Conservation (phyloP, 2,329 filamentous ascomycete genomes). For the Pestalotiopsis fici region DNA sequence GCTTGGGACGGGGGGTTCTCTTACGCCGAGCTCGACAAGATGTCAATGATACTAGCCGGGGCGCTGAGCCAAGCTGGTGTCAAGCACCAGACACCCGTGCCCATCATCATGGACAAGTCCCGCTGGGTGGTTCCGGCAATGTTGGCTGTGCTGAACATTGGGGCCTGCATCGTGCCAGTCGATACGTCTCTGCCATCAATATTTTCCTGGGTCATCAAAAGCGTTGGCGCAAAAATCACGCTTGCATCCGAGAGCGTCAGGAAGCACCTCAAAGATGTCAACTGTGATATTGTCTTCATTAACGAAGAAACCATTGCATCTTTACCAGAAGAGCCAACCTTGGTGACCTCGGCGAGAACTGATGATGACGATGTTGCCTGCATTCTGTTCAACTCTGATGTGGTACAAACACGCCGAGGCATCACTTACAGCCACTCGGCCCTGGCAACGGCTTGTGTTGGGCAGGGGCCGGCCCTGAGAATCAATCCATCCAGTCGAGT, state of each 20-base stretch:
- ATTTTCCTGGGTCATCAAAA: conserved; percentile 42
- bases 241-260: conserved; percentile 44
- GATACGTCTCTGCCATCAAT: conserved; percentile 44
- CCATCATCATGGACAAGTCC: conserved; percentile 70
- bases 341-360: conserved; percentile 30
- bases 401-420: conserved; percentile 58
- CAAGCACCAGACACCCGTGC: conserved; percentile 48
- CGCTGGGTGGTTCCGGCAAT: conserved; percentile 69
- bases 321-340: conserved; percentile 29
- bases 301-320: conserved; percentile 41
- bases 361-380: conserved; percentile 55
- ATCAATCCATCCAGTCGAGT: conserved; percentile 55
- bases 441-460: conserved; percentile 54
- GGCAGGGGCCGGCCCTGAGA: conserved; percentile 50
- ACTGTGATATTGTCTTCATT: conserved; percentile 41
- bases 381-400: conserved; percentile 61
- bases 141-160: conserved; percentile 60
- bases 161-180: conserved; percentile 51
- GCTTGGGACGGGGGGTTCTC: conserved; percentile 31
- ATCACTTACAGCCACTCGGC: conserved; percentile 63
- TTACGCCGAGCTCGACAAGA: conserved; percentile 27
- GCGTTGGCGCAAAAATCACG: conserved; percentile 44
- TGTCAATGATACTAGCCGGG: conserved; percentile 28
- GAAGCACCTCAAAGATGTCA: conserved; percentile 38
- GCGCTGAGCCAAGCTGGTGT: conserved; percentile 27